Conservation (phyloP, 495 filamentous ascomycete genomes). For the Podospora didyma region DNA sequence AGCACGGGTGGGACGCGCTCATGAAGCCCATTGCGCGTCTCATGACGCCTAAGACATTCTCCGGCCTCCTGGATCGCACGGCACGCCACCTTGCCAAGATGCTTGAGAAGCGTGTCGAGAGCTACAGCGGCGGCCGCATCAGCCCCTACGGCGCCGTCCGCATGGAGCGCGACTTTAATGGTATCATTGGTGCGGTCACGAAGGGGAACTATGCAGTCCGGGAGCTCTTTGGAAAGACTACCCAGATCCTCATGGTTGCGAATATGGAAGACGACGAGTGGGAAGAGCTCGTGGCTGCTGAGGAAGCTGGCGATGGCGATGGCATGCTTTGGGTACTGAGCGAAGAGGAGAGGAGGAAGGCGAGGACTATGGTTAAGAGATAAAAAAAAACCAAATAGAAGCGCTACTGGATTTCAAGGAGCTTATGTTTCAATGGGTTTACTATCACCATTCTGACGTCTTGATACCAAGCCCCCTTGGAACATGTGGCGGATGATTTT, state of each 20-base stretch:
- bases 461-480: too few species aligned
- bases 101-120: conserved; percentile 88
- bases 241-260: conserved; percentile 83
- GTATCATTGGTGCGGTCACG: conserved; percentile 71
- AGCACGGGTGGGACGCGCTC: conserved; percentile 76
- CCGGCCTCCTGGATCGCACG: conserved; percentile 66
- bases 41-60: conserved; percentile 66
- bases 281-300: conserved; percentile 57
- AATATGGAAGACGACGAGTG: conserved; percentile 99
- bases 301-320: conserved; percentile 34
- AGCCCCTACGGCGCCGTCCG: conserved; percentile 80
- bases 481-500: too few species aligned
- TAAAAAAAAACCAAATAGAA: neutral
- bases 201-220: conserved; percentile 74
- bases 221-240: conserved; percentile 73
- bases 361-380: conserved; percentile 43
- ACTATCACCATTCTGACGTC: too few species aligned
- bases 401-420: neutral
- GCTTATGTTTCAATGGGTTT: neutral
- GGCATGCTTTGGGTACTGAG: conserved; percentile 52
- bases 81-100: conserved; percentile 65
- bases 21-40: conserved; percentile 81
- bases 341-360: conserved; percentile 50
- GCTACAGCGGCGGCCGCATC: conserved; percentile 67
- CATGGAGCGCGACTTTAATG: conserved; percentile 82